Evolutionary conservation across 768 basidiomycete species (phyloP), one percentile per base, ranked within the genome.

Genomic region (Podaxis pistillaris): DNA sequence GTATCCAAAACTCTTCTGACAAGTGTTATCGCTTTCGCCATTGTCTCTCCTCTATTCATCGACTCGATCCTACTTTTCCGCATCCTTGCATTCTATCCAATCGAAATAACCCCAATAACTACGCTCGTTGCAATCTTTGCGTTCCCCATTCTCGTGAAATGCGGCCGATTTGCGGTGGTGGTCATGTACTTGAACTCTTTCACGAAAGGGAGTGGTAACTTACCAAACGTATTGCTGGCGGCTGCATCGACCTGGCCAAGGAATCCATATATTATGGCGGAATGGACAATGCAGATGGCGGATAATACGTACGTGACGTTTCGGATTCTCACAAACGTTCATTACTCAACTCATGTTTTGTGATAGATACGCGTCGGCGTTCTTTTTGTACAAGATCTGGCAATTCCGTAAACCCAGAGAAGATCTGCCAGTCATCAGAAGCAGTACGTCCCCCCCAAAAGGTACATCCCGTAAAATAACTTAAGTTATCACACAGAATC

Each of bases 21-120:
- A 3, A 67, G 68, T 0, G 69, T 67, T 56, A 67, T 70, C 8
- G 47, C 63, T 0, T 56, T 79, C 46, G 63, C 68, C 13, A 63
- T 71, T 8, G 64, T 72, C 52, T 70, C 74, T 1, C 77, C 77
- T 15, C 52, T 76, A 1, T 67, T 78, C 51, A 70, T 77, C 22
- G 78, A 80, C 62, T 72, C 70, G 12, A 73, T 80, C 41, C 73
- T 80, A 8, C 46, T 77, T n/a, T 66, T 78, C 55, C 71, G 78
- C 0, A 69, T 80, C 11, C 59, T 72, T 28, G 73, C 74, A 2
- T 73, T 80, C 6, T 79, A 73, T 59, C 76, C 78, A 0, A 64
- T 67, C 1, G 57, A 56, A 3, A 41, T 56, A 2, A 70, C 71
- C 0, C 61, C 70, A 2, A 62, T 30, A 46, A 51, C 38, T 8